Evolutionary conservation across 2,329 filamentous ascomycete genomes (phyloP).

Genomic region (Cladosporium sp.): DNA sequence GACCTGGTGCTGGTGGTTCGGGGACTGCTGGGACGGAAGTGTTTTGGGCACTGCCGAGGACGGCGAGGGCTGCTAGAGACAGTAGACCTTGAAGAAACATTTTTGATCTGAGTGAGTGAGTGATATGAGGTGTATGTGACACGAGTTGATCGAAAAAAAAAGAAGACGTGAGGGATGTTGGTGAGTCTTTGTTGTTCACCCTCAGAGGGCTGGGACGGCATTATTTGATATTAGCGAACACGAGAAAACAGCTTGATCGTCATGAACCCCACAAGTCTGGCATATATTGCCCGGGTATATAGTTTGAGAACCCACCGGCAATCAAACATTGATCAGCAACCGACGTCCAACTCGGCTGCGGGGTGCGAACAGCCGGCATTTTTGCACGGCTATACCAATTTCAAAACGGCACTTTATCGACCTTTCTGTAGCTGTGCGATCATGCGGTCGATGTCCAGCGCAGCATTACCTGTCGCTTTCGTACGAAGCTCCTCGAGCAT

Average conservation of each 20-base stretch:
- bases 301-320: not conserved
- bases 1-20: slow-evolving; percentile 18
- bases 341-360: not conserved
- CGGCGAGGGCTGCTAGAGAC: slow-evolving; percentile 10
- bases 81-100: slow-evolving; percentile 7
- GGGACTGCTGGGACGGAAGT: not conserved
- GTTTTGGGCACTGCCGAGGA: slow-evolving; percentile 10
- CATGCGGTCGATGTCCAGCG: slow-evolving; percentile 78
- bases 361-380: slow-evolving; percentile 3
- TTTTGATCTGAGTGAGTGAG: not conserved
- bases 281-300: slow-evolving; percentile 5
- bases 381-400: not conserved
- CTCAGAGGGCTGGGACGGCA: not conserved
- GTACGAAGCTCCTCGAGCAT: slow-evolving; percentile 69
- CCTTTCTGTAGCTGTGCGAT: slow-evolving; percentile 47
- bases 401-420: slow-evolving; percentile 15
- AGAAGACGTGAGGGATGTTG: not conserved
- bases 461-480: slow-evolving; percentile 66
- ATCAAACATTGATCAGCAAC: not conserved
- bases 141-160: not conserved
- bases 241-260: not conserved
- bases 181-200: not conserved
- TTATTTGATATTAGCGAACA: not conserved
- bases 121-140: not conserved
- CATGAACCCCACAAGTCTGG: not conserved